Evolutionary conservation across 306 rosid species (phyloP), one percentile per base, ranked within the genome.

Genomic region (Castanea crenata): DNA sequence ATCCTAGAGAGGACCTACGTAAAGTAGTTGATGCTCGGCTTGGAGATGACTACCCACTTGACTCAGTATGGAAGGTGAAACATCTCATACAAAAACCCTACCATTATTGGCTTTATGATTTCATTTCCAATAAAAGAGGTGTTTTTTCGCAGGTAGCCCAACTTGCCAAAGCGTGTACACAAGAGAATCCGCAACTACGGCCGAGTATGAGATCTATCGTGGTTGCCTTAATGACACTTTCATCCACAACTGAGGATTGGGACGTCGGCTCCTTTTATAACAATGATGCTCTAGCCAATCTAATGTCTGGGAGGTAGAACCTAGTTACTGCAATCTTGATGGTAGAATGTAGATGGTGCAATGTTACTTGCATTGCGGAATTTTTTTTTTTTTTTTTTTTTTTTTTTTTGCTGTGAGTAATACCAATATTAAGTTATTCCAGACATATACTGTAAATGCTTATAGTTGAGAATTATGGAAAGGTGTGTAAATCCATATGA

Each of bases 151-250:
- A 92, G 97, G 81, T 90, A 86, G 91, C 90, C 7, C 89, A 89
- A 74, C 94, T 91, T 13, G 98, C 91, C 11, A 90, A 87, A 79
- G 97, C 91, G 15, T 92, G 99, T 71, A 93, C 97, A 14, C 87
- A 90, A 41, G 97, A 94, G 61, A 90, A 91, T 57, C 91, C 96
- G 54, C 87, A 85, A 6, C 81, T 92, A 77, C 93, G 99, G 0
- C 97, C 97, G n/a, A 88, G 93, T 71, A 94, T 92, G 99, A 87
- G 97, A 85, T 90, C 93, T 5, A 80, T 91, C 44, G 97, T 94
- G 58, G 97, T 94, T 54, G 97, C 93, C 41, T 88, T 92, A 15
- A 92, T 92, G 97, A 94, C 97, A 76, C 94, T 94, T 38, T 86
- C 91, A 49, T 92, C 97, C 5, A 19, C 81, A 5, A 88, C 94